Evolutionary conservation across 2,329 filamentous ascomycete species (phyloP).

Genomic region (Cercospora sojina): DNA sequence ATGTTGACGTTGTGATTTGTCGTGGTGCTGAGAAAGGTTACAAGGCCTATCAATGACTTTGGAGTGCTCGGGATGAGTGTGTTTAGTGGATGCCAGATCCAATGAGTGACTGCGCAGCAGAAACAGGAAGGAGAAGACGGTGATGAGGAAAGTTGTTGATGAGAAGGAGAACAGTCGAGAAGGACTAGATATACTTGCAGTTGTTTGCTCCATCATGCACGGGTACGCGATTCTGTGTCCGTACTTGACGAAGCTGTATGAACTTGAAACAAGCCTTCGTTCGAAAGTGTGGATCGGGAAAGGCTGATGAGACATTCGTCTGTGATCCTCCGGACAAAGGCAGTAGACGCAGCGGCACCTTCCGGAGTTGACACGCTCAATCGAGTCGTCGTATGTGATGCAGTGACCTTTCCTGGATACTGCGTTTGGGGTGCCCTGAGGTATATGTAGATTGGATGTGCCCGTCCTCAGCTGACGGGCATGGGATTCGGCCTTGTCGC

Average conservation of each 20-base stretch:
- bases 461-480: neutral
- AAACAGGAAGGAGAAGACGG: neutral
- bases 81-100: constrained; percentile 18
- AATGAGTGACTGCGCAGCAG: constrained; percentile 8
- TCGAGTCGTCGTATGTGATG: neutral
- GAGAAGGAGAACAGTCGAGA: neutral
- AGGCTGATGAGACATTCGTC: neutral
- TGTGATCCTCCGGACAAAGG: neutral
- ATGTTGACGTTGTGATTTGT: constrained; percentile 5
- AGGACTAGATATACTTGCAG: neutral
- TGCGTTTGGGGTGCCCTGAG: neutral
- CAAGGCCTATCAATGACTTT: neutral
- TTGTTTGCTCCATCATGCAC: neutral
- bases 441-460: neutral
- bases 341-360: neutral
- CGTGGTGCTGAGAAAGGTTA: neutral
- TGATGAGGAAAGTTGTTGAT: neutral
- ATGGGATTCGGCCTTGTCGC: neutral
- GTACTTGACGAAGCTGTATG: constrained; percentile 6
- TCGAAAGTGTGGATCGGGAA: constrained; percentile 1
- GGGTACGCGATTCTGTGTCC: neutral
- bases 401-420: neutral
- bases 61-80: constrained; percentile 10
- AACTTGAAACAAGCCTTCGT: constrained; percentile 10
- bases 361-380: neutral